Percentiles rank a stretch among this genome's conserved stretches.
phyloP scores from a whole-genome alignment of 129 eudicot genomes.

The Dittrichia graveolens region DNA sequence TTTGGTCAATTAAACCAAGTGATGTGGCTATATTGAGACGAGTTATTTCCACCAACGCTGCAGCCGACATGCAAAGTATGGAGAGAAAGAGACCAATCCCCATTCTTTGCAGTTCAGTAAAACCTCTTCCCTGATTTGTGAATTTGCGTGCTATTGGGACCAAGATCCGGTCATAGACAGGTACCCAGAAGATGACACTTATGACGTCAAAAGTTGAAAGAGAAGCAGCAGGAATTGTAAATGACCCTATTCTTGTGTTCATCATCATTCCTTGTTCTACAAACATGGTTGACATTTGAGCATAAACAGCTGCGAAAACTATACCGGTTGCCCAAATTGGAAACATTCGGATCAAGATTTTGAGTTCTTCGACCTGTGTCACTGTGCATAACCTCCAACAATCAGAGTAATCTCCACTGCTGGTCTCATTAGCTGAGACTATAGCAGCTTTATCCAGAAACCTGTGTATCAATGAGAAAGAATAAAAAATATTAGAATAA shows the following conservation, averaged over 20 bases:
- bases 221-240: slow-evolving; percentile 79
- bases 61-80: slow-evolving; percentile 80
- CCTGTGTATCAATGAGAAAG: slow-evolving; percentile 37
- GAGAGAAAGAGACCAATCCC: slow-evolving; percentile 88
- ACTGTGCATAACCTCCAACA: slow-evolving; percentile 90
- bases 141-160: slow-evolving; percentile 72
- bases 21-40: slow-evolving; percentile 58
- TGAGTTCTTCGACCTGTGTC: slow-evolving; percentile 84
- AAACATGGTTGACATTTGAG: slow-evolving; percentile 86
- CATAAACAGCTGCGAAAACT: slow-evolving; percentile 71
- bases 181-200: slow-evolving; percentile 85
- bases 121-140: slow-evolving; percentile 70
- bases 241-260: slow-evolving; percentile 68
- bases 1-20: slow-evolving; percentile 52
- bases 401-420: slow-evolving; percentile 46
- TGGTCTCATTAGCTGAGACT: slow-evolving; percentile 45
- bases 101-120: slow-evolving; percentile 78
- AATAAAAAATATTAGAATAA: not conserved
- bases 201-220: slow-evolving; percentile 66
- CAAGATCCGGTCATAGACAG: slow-evolving; percentile 66
- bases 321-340: slow-evolving; percentile 95
- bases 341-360: slow-evolving; percentile 79
- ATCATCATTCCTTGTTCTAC: slow-evolving; percentile 87
- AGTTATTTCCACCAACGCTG: slow-evolving; percentile 74
- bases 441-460: slow-evolving; percentile 88